A percentile compares a stretch with the other conserved stretches of the same genome.
Conservation (phyloP, 1,284 basidiomycete species). For the Ceratobasidium theobromae region DNA sequence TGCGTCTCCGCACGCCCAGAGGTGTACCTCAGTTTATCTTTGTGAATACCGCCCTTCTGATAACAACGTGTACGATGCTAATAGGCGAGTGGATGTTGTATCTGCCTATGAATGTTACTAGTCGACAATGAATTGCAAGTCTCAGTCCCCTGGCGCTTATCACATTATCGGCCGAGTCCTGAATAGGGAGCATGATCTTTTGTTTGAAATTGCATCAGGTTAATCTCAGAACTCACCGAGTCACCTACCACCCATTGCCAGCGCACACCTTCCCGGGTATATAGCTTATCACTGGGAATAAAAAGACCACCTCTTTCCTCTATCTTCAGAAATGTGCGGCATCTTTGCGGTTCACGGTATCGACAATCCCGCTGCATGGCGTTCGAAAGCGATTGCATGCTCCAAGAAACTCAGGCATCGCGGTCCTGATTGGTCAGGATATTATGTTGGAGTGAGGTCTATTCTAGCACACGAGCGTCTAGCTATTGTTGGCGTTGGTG, state of each 20-base stretch:
- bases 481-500: conserved; percentile 97
- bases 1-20: too few relatives aligned
- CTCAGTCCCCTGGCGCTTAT: neutral
- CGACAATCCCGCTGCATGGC: conserved; percentile 65
- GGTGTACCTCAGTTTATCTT: too few relatives aligned
- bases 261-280: conserved; percentile 16
- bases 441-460: conserved; percentile 77
- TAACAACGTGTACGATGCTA: neutral
- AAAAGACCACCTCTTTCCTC: conserved; percentile 18
- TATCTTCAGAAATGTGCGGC: conserved; percentile 70
- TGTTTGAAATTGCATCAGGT: conserved; percentile 8
- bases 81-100: neutral
- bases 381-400: conserved; percentile 75
- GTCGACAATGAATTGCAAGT: neutral
- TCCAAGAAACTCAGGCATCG: conserved; percentile 90
- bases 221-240: conserved; percentile 4
- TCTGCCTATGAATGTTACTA: too few relatives aligned
- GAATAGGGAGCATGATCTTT: neutral
- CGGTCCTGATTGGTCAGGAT: conserved; percentile 96
- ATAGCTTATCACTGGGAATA: neutral
- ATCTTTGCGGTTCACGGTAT: conserved; percentile 83
- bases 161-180: conserved; percentile 28
- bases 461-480: conserved; percentile 89
- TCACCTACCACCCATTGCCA: conserved; percentile 12
- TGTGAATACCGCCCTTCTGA: too few relatives aligned